Evolutionary conservation across 75 land plant genomes (phyloP).

Genomic region (Pinus tabuliformis): DNA sequence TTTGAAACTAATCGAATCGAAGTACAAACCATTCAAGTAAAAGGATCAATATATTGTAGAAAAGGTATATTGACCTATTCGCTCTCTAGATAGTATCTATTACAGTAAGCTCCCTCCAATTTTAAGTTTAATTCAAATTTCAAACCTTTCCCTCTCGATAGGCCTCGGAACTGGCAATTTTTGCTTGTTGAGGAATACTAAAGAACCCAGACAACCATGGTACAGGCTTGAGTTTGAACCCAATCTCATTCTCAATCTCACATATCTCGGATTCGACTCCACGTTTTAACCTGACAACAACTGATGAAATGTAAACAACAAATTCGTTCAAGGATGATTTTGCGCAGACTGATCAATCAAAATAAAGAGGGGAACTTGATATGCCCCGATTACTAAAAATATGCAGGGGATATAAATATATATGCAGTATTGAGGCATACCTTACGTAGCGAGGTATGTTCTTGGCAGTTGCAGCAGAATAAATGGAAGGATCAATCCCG

Average conservation of each 20-base stretch:
- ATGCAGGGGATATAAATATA: neutral
- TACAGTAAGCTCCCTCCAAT: no score
- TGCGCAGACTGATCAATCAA: neutral
- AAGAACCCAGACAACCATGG: constrained; percentile 72
- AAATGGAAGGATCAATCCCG: constrained; percentile 23
- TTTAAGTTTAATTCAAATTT: no score
- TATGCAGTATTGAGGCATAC: constrained; percentile 6
- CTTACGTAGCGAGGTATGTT: constrained; percentile 32
- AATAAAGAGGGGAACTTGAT: constrained; percentile 2
- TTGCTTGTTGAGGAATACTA: constrained; percentile 52
- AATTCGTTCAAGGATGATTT: neutral
- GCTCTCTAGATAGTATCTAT: no score
- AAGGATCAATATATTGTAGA: no score
- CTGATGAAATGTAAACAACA: neutral
- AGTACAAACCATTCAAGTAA: no score
- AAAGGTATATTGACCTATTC: no score
- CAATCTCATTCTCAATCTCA: constrained; percentile 66
- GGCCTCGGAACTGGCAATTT: constrained; percentile 64
- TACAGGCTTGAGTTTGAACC: constrained; percentile 53
- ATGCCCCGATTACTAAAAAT: neutral
- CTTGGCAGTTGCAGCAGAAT: constrained; percentile 19
- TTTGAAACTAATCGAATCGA: no score
- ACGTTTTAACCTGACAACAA: constrained; percentile 57
- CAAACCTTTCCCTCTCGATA: constrained; percentile 73
- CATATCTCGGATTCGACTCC: constrained; percentile 33